A percentile compares a stretch with the other conserved stretches of the same genome.
Evolutionary conservation across 2,329 filamentous ascomycete genomes (phyloP).

Genomic region (Neonectria coccinea): DNA sequence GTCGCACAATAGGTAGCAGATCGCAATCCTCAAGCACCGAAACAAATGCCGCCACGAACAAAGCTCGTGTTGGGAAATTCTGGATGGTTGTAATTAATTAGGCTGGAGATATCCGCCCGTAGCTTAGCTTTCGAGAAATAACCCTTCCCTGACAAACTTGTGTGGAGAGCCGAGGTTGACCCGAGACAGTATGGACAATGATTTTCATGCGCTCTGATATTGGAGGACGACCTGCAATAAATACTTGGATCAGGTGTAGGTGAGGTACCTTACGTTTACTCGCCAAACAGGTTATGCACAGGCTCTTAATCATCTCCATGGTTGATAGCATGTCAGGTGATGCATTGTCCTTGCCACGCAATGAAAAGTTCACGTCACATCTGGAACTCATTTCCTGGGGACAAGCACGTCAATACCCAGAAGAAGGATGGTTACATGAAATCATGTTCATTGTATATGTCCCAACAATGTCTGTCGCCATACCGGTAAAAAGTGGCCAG

Average conservation of each 20-base stretch:
- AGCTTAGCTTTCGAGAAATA: constrained; percentile 16
- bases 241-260: background rate
- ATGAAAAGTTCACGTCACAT: background rate
- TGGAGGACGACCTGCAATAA: background rate
- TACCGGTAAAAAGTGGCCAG: constrained; percentile 34
- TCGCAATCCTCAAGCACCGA: background rate
- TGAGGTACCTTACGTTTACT: too few relatives aligned
- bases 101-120: constrained; percentile 14
- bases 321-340: background rate
- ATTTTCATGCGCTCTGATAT: constrained; percentile 2
- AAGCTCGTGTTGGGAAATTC: constrained; percentile 7
- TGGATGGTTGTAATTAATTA: constrained; percentile 6
- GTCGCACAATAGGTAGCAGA: background rate
- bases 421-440: constrained; percentile 5
- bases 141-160: constrained; percentile 12
- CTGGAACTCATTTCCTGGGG: background rate
- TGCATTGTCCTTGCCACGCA: background rate
- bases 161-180: constrained; percentile 40
- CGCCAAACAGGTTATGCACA: background rate
- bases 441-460: constrained; percentile 36
- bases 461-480: constrained; percentile 21
- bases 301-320: background rate
- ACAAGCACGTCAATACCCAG: background rate
- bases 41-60: constrained; percentile 13
- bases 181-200: constrained; percentile 24